Percentiles rank a stretch among this genome's conserved stretches.
phyloP scores from a whole-genome alignment of 2,329 filamentous ascomycete species.

The Ophioceras dolichostomum region DNA sequence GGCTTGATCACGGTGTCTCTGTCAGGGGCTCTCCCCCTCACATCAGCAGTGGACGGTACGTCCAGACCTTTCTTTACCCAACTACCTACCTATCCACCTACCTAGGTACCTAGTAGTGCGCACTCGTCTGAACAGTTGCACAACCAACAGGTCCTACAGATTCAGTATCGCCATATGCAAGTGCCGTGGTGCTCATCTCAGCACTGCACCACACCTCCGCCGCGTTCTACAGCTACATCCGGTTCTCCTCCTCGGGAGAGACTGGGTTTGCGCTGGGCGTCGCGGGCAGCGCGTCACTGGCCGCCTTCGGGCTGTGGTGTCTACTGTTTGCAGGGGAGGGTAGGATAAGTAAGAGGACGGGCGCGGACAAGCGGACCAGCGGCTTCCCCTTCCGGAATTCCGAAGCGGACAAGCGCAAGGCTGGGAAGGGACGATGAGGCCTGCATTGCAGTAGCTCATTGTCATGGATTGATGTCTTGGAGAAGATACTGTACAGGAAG shows the following conservation, averaged over 20 bases:
- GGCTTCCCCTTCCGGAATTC: conserved; percentile 25
- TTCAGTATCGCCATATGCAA: conserved; percentile 47
- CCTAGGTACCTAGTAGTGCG: too few relatives aligned
- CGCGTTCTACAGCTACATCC: conserved; percentile 56
- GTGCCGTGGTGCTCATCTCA: conserved; percentile 54
- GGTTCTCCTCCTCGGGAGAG: conserved; percentile 45
- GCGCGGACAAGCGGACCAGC: conserved; percentile 27
- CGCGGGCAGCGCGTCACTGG: conserved; percentile 43
- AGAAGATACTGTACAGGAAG: too few relatives aligned
- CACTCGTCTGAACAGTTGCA: too few relatives aligned
- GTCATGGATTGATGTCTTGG: not conserved
- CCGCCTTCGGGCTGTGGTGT: conserved; percentile 52
- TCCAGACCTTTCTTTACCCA: not conserved
- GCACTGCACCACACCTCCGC: conserved; percentile 50
- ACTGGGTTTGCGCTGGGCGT: conserved; percentile 49
- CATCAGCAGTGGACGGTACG: conserved; percentile 30
- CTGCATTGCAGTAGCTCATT: too few relatives aligned
- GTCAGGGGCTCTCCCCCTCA: conserved; percentile 57
- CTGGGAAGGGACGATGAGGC: conserved; percentile 6
- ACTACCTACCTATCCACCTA: too few relatives aligned
- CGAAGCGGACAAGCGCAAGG: conserved; percentile 19
- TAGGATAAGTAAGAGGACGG: conserved; percentile 23
- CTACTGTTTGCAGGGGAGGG: conserved; percentile 25
- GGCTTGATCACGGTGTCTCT: conserved; percentile 53
- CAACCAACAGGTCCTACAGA: conserved; percentile 9